A percentile compares a stretch with the other conserved stretches of the same genome.
Conservation (phyloP, 768 basidiomycete species). For the Tylopilus plumbeoviolaceoides region DNA sequence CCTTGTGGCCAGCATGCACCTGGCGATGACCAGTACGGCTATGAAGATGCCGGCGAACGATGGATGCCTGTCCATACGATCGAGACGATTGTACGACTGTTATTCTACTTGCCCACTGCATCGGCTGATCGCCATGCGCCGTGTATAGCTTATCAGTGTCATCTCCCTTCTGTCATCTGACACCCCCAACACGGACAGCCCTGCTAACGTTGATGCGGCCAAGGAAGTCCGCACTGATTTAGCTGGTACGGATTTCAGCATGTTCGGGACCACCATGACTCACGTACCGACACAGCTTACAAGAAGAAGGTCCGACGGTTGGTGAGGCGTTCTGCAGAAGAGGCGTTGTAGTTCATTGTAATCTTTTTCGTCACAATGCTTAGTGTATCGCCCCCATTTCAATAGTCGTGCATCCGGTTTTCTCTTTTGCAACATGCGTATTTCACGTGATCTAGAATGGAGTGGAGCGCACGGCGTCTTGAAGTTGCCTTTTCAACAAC, state of each 20-base stretch:
- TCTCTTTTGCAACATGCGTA: not conserved
- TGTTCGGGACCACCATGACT: slow-evolving; percentile 6
- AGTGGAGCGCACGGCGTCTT: not conserved
- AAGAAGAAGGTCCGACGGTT: slow-evolving; percentile 95
- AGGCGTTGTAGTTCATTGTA: slow-evolving; percentile 60
- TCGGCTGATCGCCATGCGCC: slow-evolving; percentile 1
- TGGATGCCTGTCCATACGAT: slow-evolving; percentile 98
- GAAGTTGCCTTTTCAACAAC: slow-evolving; percentile 6
- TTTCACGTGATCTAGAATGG: slow-evolving; percentile 22
- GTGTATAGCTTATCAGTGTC: slow-evolving; percentile 89
- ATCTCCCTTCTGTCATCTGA: slow-evolving; percentile 94
- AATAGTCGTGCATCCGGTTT: slow-evolving; percentile 4
- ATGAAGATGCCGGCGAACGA: slow-evolving; percentile 94
- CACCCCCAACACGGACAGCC: slow-evolving; percentile 86
- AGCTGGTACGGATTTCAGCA: slow-evolving; percentile 40
- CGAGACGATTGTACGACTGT: slow-evolving; percentile 79
- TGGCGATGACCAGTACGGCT: slow-evolving; percentile 94
- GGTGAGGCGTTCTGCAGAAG: slow-evolving; percentile 85
- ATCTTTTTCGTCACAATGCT: not conserved
- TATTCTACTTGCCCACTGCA: not conserved
- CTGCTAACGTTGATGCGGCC: slow-evolving; percentile 95
- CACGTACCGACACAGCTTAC: slow-evolving; percentile 51
- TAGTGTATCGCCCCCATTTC: slow-evolving; percentile 14
- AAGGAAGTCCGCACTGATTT: slow-evolving; percentile 73
- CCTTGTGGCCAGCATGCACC: slow-evolving; percentile 70